phyloP scores from a whole-genome alignment of 257 asterid species.

The Mentha longifolia region DNA sequence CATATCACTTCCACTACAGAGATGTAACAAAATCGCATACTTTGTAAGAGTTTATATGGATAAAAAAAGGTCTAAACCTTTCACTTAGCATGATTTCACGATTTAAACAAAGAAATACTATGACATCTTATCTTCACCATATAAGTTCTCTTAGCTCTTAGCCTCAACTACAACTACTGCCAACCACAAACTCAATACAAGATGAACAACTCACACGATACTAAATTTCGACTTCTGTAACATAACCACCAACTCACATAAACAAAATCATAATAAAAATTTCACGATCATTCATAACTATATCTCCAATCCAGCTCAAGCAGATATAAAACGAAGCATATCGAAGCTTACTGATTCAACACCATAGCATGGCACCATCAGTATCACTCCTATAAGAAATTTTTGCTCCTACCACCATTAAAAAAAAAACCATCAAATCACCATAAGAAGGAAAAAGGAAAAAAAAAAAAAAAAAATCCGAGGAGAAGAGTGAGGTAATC shows the following conservation, averaged over 20 bases:
- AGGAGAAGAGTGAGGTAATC: not conserved
- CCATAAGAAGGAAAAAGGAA: not conserved
- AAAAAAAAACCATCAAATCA: slow-evolving; percentile 28
- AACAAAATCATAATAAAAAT: slow-evolving; percentile 19
- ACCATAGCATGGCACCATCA: slow-evolving; percentile 94
- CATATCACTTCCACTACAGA: not conserved
- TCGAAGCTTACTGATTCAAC: slow-evolving; percentile 77
- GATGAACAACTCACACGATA: not conserved
- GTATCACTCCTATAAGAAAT: slow-evolving; percentile 85
- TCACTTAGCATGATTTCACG: slow-evolving; percentile 6
- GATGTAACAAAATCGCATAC: not conserved
- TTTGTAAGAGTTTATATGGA: no score
- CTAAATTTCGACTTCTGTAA: slow-evolving; percentile 5
- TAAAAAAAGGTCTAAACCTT: no score
- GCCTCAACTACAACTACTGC: slow-evolving; percentile 2
- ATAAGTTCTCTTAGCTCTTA: not conserved
- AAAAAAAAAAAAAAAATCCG: not conserved
- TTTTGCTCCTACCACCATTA: slow-evolving; percentile 76
- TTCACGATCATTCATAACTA: slow-evolving; percentile 27
- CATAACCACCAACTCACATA: slow-evolving; percentile 9
- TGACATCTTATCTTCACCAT: slow-evolving; percentile 5
- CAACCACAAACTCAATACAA: slow-evolving; percentile 8
- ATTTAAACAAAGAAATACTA: not conserved
- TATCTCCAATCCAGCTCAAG: slow-evolving; percentile 21
- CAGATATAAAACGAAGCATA: slow-evolving; percentile 1